These are phyloP conservation scores for Plasmodium fragile DNA, from an alignment of 169 alveolate genomes.

Conservation along the genomic window DNA sequence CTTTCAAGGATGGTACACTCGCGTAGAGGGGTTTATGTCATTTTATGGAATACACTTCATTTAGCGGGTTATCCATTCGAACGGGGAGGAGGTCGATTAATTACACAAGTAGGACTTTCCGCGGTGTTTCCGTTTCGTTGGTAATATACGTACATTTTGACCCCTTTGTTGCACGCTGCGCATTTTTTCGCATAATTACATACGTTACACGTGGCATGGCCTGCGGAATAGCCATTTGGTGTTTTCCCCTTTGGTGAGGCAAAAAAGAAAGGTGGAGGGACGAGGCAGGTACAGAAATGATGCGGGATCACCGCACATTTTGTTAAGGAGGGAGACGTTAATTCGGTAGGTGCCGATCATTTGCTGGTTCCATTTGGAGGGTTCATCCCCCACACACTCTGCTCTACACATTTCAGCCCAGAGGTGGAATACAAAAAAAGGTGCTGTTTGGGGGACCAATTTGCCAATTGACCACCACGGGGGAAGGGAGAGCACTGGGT, in stretches of 20 bases:
- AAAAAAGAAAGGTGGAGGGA: not conserved
- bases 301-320: not conserved
- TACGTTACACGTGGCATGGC: not conserved
- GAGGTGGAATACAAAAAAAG: not conserved
- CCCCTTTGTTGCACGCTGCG: not conserved
- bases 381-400: not conserved
- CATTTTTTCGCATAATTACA: not conserved
- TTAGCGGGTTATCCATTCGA: not conserved
- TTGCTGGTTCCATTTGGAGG: not conserved
- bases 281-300: not conserved
- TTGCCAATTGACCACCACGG: not conserved
- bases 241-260: not conserved
- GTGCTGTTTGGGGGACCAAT: not conserved
- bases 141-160: not conserved
- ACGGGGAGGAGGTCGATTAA: not conserved
- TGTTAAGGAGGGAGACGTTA: not conserved
- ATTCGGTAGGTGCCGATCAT: not conserved
- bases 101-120: not conserved
- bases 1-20: not conserved
- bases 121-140: not conserved
- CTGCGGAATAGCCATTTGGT: not conserved
- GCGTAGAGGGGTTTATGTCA: not conserved
- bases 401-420: not conserved
- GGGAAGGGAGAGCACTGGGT: not conserved
- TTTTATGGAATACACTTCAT: not conserved